phyloP scores from a whole-genome alignment of 31 red algal species.

The Odonthalia washingtoniensis region DNA sequence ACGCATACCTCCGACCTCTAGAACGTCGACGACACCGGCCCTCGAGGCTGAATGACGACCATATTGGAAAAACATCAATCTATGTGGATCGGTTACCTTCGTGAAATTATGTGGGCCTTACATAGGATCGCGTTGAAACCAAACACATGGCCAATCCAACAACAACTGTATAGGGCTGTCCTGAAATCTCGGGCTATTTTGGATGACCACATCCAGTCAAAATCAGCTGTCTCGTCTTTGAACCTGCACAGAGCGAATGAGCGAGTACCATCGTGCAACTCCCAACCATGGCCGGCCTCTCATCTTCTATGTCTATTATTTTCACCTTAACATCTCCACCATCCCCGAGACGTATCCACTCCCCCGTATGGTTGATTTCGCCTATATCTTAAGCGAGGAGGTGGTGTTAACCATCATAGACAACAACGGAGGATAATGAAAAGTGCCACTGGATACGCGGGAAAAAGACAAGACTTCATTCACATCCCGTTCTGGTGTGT shows the following conservation, averaged over 20 bases:
- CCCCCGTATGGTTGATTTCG: not conserved
- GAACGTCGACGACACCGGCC: too few relatives aligned
- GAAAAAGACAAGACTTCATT: too few relatives aligned
- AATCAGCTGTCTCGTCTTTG: not conserved
- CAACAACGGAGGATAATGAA: conserved; percentile 41
- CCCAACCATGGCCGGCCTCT: not conserved
- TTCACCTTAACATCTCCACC: too few relatives aligned
- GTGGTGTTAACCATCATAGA: not conserved
- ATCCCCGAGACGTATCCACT: not conserved
- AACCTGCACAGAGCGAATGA: not conserved
- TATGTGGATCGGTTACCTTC: too few relatives aligned
- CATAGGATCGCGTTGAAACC: too few relatives aligned
- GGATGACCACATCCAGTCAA: too few relatives aligned
- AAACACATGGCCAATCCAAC: too few relatives aligned
- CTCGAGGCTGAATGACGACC: too few relatives aligned
- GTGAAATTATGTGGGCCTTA: too few relatives aligned
- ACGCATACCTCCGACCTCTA: too few relatives aligned
- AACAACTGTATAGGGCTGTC: not conserved
- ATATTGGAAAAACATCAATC: too few relatives aligned
- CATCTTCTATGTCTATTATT: not conserved
- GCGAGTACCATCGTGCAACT: not conserved
- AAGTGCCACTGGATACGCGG: conserved; percentile 4
- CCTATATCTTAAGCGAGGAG: too few relatives aligned
- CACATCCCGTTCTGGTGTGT: not conserved
- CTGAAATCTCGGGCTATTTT: not conserved